Evolutionary conservation across 108 stramenopile genomes (phyloP).

Genomic region (Conticribra weissflogii): DNA sequence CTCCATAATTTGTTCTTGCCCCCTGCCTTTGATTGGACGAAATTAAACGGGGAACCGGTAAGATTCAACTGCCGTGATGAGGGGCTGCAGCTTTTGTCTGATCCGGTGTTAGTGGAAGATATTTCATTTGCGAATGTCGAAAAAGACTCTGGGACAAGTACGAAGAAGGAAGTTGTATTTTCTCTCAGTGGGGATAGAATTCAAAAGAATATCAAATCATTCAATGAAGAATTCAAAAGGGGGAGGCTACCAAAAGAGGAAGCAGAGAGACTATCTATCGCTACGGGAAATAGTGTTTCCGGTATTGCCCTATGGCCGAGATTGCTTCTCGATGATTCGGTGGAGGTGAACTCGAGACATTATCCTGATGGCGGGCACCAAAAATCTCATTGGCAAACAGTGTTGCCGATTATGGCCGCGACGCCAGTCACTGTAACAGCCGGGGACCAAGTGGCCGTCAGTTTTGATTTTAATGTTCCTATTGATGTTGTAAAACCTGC

Average conservation of each 20-base stretch:
- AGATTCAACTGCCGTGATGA: conserved; percentile 74
- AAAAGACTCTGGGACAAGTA: not conserved
- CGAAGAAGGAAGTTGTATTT: conserved; percentile 3
- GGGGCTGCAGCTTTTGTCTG: conserved; percentile 60
- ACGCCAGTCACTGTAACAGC: conserved; percentile 45
- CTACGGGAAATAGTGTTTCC: conserved; percentile 40
- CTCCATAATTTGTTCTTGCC: conserved; percentile 67
- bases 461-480: conserved; percentile 47
- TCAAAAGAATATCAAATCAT: conserved; percentile 32
- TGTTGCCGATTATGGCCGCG: conserved; percentile 60
- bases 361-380: conserved; percentile 67
- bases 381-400: conserved; percentile 76
- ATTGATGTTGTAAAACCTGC: conserved; percentile 32
- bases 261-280: conserved; percentile 31
- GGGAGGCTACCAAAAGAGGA: conserved; percentile 27
- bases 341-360: conserved; percentile 41
- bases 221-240: conserved; percentile 43
- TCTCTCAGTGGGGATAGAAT: conserved; percentile 29
- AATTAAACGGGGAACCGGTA: conserved; percentile 63
- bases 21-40: conserved; percentile 73
- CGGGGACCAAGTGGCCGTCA: conserved; percentile 43
- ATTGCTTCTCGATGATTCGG: conserved; percentile 39
- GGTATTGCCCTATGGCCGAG: conserved; percentile 77
- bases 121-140: conserved; percentile 51
- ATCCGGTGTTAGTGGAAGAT: conserved; percentile 66